phyloP scores from a whole-genome alignment of 192 early-diverging fungal species.

The Coemansia sp. region DNA sequence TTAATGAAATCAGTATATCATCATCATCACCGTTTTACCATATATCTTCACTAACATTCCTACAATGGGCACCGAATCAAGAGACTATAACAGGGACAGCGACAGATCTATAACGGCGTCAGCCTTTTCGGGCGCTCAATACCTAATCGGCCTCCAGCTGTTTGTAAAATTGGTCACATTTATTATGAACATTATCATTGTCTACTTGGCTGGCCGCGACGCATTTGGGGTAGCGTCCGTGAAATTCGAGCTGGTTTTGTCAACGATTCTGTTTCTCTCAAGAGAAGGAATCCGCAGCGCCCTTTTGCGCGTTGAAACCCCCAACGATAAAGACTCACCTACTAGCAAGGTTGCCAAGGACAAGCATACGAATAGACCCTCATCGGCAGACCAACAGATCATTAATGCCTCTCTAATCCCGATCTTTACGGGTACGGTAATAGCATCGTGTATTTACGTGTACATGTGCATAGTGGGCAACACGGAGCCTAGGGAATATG shows the following conservation, averaged over 20 bases:
- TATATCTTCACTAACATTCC: too few relatives aligned
- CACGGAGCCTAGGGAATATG: constrained; percentile 10
- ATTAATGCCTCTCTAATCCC: constrained; percentile 50
- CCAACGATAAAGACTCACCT: constrained; percentile 6
- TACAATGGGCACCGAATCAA: too few relatives aligned
- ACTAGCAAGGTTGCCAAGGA: not conserved
- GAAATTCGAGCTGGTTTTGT: constrained; percentile 79
- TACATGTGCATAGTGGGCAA: not conserved
- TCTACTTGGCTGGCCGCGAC: constrained; percentile 67
- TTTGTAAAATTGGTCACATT: constrained; percentile 79
- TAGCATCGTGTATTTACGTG: constrained; percentile 58
- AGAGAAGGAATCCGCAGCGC: constrained; percentile 77
- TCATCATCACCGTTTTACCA: too few relatives aligned
- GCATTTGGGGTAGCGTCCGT: constrained; percentile 83
- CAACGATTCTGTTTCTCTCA: constrained; percentile 91
- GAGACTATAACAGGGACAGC: not conserved
- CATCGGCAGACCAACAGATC: constrained; percentile 24
- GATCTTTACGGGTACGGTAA: constrained; percentile 44
- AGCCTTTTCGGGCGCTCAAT: constrained; percentile 70
- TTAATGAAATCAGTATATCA: too few relatives aligned
- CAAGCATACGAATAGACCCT: constrained; percentile 4
- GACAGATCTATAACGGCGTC: constrained; percentile 7
- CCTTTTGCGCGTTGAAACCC: constrained; percentile 57
- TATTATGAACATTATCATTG: constrained; percentile 71
- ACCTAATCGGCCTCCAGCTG: constrained; percentile 74